Base-by-base conservation (phyloP, 1,139 yeast genomes). In the Pichiaceae sp. region DNA sequence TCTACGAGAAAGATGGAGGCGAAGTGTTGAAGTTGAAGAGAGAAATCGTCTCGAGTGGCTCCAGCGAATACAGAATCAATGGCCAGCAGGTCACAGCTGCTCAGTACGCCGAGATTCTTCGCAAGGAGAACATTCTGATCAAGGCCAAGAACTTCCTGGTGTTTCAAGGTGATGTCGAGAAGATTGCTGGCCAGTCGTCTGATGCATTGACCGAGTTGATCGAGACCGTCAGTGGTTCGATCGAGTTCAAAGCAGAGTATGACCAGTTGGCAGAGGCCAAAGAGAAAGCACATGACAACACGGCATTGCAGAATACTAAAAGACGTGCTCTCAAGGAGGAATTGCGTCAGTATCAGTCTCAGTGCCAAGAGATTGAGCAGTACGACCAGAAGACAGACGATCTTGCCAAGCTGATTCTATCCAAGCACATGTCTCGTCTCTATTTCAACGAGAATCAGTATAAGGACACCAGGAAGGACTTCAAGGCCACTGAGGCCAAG, bases 81-180 rank as follows among this genome's bases (percentile, higher is more conserved):
- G 78, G 72, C 34, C 64, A 63, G 40, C 58, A 65, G 1, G 91
- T 80, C 2, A 67, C 83, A 4, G 79, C 81, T 3, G 61, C 68
- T 31, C 80, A 79, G 45, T 91, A 89, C 53, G 58, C 81, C 1
- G 65, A 68, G 35, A 67, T 77, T 2, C 67, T 93, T 51, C 84
- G 82, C 46, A 65, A 66, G n/a, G 95, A 89, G 53, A 84, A 85
- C 50, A 87, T 93, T 41, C 63, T 89, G 44, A 82, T 87, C 46
- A 85, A 84, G 54, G 96, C 96, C 2, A 74, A 89, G 51, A 89
- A 93, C 57, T 91, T 91, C 53, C 63, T 91, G 44, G 97, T 93
- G 14, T 89, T 91, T 56, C 98, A 91, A 63, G 98, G 98, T 39
- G 97, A 91, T 54, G 95, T 91, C 34, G 98, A 91, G 56, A 82